Evolutionary conservation across 345 rosid genomes (phyloP), one percentile per base, ranked within the genome.

Genomic region (Linum lewisii): DNA sequence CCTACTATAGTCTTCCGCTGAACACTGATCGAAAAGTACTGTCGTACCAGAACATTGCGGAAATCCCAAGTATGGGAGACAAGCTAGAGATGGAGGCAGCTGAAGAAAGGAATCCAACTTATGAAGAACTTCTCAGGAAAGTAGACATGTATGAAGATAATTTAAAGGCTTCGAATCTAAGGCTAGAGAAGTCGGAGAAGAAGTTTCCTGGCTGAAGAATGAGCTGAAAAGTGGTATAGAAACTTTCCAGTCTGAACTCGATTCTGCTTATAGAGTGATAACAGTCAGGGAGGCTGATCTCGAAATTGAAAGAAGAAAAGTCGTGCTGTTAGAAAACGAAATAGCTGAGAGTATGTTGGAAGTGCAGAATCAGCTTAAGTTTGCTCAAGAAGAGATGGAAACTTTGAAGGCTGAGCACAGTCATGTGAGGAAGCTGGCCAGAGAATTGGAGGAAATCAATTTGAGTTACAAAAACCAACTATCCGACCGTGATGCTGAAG

Each of bases 401-500:
- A 8, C 34, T 29, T 29, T 29, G 34, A 3, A 29, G 4, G 34
- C 34, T 29, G 34, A 29, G 34, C 4, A 4, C 34, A 29, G 4
- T 29, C 7, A 5, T 29, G 34, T 4, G 34, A 29, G 34, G 34
- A 29, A 29, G 34, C 34, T 29, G 34, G 34, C 7, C 7, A 29
- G 34, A 42, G 87, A 80, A 73, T 68, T 93, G 67, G 84, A 76
- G 56, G 91, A 82, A 68, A 83, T 81, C 53, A 66, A 78, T 29
- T 34, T 66, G 15, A 69, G 72, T 76, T 72, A 81, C 55, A 78
- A 83, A 69, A 76, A 63, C 24, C 88, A 86, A 68, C 71, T 89
- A 67, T 79, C 83, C 11, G 88, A 79, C 66, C 80, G 84, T 60
- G 97, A 86, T 77, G 65, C 70, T 18, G 97, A 93, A 73, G 62